Base-by-base conservation (phyloP, 805 yeast genomes). In the Osmozyma mogii region DNA sequence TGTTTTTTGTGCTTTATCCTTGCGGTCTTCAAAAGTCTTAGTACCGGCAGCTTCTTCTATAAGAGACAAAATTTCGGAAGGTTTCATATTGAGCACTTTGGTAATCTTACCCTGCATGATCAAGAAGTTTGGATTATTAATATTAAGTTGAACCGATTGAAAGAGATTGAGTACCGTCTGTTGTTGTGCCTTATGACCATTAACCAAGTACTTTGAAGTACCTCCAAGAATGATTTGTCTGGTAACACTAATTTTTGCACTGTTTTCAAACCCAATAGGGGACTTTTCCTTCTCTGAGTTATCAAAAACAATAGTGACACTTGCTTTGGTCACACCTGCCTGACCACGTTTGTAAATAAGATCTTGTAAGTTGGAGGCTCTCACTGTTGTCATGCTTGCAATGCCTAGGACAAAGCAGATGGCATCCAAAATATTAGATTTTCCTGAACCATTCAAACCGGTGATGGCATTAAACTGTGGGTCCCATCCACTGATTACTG, bases 81-180 rank as follows among this genome's bases (percentile, higher is more conserved):
- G 94, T 45, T 84, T 85, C 97, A 92, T 92, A 54, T 92, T 92
- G 47, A 92, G 68, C 40, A 92, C 96, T 54, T 92, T 89, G 19
- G 98, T 94, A 58, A 94, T 92, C 52, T 87, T 84, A 36, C 99
- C 99, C 58, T 92, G 99, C 98, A 94, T 92, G 48, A 92, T 92
- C 44, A 92, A 68, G 57, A 92, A 92, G 53, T 92, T 92, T 18
- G 99, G 98, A 50, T 89, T 92, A 54, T 92, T 92, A 54, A 92
- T 89, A 50, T 92, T 92, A 38, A 92, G 70, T 57, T 92, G 98
- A 14, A 94, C 95, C 11, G 94, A 80, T 54, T 89, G 97, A 53
- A 94, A 88, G 30, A 94, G 58, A 44, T 81, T 88, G 32, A 87
- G 68, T 1, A 92, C 96, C 8, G 92, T 82, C 43, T 81, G 92